A percentile compares a stretch with the other conserved stretches of the same genome.
Conservation (phyloP, 2,329 filamentous ascomycete species). For the Scedosporium minutisporum region DNA sequence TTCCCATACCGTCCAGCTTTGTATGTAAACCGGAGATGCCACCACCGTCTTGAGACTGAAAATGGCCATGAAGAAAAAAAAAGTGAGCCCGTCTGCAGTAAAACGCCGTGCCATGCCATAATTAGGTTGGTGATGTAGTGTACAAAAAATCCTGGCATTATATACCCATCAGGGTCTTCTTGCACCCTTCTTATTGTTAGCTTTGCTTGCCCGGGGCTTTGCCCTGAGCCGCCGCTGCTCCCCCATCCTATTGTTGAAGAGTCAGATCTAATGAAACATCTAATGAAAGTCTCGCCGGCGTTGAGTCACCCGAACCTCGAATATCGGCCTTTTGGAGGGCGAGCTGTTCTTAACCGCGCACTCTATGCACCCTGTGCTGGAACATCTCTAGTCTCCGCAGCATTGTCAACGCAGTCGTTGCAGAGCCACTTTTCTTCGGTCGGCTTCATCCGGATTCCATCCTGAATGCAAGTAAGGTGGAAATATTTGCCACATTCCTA, state of each 20-base stretch:
- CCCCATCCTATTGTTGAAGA: background rate
- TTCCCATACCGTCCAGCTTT: background rate
- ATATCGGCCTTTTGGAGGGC: background rate
- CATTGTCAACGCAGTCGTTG: background rate
- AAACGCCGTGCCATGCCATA: background rate
- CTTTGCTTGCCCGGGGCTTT: too few species aligned
- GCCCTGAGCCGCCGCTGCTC: background rate
- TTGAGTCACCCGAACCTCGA: background rate
- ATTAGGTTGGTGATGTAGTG: background rate
- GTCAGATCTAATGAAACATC: background rate
- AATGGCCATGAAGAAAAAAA: background rate
- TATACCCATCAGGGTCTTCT: background rate
- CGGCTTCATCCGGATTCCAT: background rate
- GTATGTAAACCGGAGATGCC: background rate
- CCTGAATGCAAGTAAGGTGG: slow-evolving; percentile 1
- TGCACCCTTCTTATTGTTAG: too few species aligned
- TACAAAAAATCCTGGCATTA: background rate
- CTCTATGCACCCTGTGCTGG: background rate
- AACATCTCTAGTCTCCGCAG: background rate
- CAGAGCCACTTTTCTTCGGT: slow-evolving; percentile 5
- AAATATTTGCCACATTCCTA: slow-evolving; percentile 1
- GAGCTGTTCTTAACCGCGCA: background rate
- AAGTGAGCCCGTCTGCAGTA: background rate
- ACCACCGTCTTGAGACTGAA: background rate
- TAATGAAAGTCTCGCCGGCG: too few species aligned